phyloP scores from a whole-genome alignment of 129 eudicot species.

The Solidago caesia region DNA sequence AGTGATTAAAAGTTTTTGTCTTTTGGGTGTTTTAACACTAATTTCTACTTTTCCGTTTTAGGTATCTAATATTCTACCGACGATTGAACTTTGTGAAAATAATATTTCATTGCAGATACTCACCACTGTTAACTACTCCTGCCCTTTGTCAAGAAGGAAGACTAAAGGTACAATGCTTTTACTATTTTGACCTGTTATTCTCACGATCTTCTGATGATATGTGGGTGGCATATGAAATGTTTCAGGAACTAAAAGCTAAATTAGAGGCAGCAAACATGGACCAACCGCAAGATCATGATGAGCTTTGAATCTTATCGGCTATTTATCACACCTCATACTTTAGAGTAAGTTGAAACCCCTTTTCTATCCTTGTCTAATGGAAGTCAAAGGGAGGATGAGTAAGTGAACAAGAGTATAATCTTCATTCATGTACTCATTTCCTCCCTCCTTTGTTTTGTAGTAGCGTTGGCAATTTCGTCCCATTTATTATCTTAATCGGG shows the following conservation, averaged over 20 bases:
- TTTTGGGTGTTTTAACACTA: slow-evolving; percentile 1
- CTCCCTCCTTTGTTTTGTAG: background rate
- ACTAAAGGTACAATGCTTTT: slow-evolving; percentile 57
- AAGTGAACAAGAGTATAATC: background rate
- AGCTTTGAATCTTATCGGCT: slow-evolving; percentile 46
- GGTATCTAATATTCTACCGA: no score
- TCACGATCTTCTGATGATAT: slow-evolving; percentile 13
- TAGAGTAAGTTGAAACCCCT: slow-evolving; percentile 13
- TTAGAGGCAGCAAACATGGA: slow-evolving; percentile 63
- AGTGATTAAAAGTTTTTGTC: background rate
- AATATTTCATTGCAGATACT: slow-evolving; percentile 50
- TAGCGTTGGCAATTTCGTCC: background rate
- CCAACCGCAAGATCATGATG: slow-evolving; percentile 70
- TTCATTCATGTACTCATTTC: background rate
- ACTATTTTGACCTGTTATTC: background rate
- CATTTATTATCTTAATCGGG: background rate
- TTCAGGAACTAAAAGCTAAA: slow-evolving; percentile 82
- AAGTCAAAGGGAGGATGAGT: background rate
- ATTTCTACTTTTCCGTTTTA: background rate
- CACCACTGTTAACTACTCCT: slow-evolving; percentile 78
- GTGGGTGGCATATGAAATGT: slow-evolving; percentile 4
- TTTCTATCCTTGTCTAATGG: background rate
- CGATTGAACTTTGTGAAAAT: background rate
- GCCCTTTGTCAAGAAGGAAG: slow-evolving; percentile 71
- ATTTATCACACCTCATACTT: slow-evolving; percentile 29